phyloP scores from a whole-genome alignment of 139 green algal genomes.

The Desmodesmus armatus region DNA sequence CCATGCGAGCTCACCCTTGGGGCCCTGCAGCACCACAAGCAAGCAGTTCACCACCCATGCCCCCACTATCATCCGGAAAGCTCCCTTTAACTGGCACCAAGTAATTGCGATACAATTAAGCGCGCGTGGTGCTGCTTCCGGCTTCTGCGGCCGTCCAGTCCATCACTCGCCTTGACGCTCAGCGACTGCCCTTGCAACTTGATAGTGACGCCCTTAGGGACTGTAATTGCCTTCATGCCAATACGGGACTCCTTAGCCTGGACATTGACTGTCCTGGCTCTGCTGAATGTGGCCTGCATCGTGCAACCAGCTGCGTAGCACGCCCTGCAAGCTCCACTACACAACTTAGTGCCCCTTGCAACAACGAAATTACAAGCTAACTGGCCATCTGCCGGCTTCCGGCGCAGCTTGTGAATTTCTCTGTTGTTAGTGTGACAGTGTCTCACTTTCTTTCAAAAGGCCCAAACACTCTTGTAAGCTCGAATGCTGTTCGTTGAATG shows the following conservation, averaged over 20 bases:
- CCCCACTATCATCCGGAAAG: too few species aligned
- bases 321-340: slow-evolving; percentile 41
- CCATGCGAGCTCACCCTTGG: slow-evolving; percentile 81
- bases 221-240: slow-evolving; percentile 82
- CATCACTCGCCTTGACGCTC: slow-evolving; percentile 93
- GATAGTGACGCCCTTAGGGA: slow-evolving; percentile 87
- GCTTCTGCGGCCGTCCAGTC: too few species aligned
- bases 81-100: too few species aligned
- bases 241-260: slow-evolving; percentile 89
- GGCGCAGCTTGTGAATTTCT: neutral
- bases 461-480: neutral
- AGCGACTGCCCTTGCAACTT: slow-evolving; percentile 77
- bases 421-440: neutral
- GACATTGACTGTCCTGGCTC: slow-evolving; percentile 48
- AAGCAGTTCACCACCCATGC: slow-evolving; percentile 5
- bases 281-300: slow-evolving; percentile 29
- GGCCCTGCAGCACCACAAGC: slow-evolving; percentile 73
- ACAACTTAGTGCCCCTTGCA: too few species aligned
- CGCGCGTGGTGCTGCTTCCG: too few species aligned
- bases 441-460: neutral
- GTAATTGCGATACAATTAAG: too few species aligned
- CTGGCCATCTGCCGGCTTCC: neutral
- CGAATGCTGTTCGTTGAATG: neutral
- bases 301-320: slow-evolving; percentile 35
- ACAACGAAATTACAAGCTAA: neutral